Base-by-base conservation (phyloP, 306 rosid species). In the Quercus engelmannii region DNA sequence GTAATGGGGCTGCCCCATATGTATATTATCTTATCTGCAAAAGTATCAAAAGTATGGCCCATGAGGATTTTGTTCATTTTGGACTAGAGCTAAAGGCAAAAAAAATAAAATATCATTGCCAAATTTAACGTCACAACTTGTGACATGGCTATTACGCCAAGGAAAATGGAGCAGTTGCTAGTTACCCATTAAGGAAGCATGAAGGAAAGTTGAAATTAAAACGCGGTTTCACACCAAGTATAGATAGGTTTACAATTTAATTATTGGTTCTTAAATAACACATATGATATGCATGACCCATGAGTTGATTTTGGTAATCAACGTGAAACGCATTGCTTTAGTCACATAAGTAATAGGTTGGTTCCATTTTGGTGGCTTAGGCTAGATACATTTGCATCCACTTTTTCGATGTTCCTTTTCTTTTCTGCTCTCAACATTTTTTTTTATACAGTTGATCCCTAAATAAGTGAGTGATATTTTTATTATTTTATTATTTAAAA, bases 11-110 rank as follows among this genome's bases (percentile, higher is more conserved):
- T 69, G 31, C 57, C 78, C 46, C 67, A 26, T 13, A 12, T 35
- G 5, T 6, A 38, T 7, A 8, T 38, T 38, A 38, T 62, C 51
- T 3, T 9, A 51, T 76, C 63, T 51, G 20, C 12, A 55, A 73
- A 73, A 57, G 55, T 20, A 15, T 83, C 68, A 78, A 56, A 59
- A 21, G 13, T 59, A 7, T 78, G 86, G 79, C 80, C 84, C 83
- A 80, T 73, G 1, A 21, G 71, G 38, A 75, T 71, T 75, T 76
- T 59, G 3, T 23, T 5, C 26, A 63, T 62, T 49, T 49, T 10
- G 54, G 54, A 10, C 15, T 71, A 70, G 79, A 74, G 59, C n/a
- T 56, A 49, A 49, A 58, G 73, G 73, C 76, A 51, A 72, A 83
- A 78, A 78, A 64, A 0, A 57, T 38, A 38, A 38, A 38, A 38